Evolutionary conservation across 139 green algal species (phyloP).

Genomic region (Micromonas pusilla): DNA sequence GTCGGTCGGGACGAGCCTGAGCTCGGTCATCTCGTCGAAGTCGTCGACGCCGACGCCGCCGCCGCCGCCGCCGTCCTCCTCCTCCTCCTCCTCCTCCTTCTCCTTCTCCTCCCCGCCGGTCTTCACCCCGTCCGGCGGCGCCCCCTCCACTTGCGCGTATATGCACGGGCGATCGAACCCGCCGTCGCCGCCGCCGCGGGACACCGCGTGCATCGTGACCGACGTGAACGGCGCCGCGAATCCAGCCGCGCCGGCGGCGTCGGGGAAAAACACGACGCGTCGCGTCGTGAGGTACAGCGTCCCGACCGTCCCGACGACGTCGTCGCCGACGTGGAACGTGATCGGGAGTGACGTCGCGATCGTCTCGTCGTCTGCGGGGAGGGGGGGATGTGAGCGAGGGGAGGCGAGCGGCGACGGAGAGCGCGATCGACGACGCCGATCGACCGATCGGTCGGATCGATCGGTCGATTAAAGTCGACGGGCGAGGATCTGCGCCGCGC

Average conservation of each 20-base stretch:
- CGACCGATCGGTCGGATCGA: too few relatives aligned
- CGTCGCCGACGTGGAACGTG: background rate
- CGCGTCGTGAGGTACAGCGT: conserved; percentile 1
- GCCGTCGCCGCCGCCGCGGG: background rate
- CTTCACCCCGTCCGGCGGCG: background rate
- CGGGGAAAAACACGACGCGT: background rate
- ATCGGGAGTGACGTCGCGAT: background rate
- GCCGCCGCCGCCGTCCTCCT: background rate
- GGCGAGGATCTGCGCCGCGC: too few relatives aligned
- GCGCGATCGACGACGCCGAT: background rate
- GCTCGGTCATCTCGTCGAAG: background rate
- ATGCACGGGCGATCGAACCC: background rate
- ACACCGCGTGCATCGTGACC: conserved; percentile 11
- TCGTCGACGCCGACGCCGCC: background rate
- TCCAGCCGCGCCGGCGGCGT: background rate
- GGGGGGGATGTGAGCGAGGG: background rate
- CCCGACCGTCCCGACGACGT: background rate
- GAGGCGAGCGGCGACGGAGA: background rate
- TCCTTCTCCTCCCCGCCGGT: background rate
- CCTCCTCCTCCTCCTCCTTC: background rate
- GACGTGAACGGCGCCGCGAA: background rate
- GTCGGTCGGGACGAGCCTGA: background rate
- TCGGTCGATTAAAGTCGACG: background rate
- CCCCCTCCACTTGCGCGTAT: conserved; percentile 1
- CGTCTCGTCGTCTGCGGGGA: background rate